Conservation (phyloP, 768 basidiomycete genomes). For the Xanthoconium stramineum region DNA sequence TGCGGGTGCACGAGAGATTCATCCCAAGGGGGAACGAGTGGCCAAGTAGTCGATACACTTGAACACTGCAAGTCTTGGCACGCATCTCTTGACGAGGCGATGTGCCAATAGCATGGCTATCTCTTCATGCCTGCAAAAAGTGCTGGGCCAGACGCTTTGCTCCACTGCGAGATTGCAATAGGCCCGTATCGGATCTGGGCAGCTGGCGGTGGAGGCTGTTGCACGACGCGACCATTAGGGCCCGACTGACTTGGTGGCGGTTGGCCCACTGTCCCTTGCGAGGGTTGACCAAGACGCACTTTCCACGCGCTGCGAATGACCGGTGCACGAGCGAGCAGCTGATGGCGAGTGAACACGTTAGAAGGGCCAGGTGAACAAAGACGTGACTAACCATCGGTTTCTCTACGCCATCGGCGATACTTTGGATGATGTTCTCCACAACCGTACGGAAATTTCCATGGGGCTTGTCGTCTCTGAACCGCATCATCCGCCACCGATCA, state of each 20-base stretch:
- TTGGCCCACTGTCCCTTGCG: constrained; percentile 20
- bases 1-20: constrained; percentile 4
- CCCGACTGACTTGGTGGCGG: constrained; percentile 19
- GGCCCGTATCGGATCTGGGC: constrained; percentile 54
- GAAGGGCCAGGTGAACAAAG: constrained; percentile 1
- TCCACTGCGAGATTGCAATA: constrained; percentile 60
- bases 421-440: constrained; percentile 85
- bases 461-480: constrained; percentile 92
- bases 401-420: constrained; percentile 93
- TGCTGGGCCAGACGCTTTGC: constrained; percentile 68
- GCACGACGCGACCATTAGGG: constrained; percentile 25
- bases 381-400: constrained; percentile 65
- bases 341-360: constrained; percentile 16
- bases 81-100: constrained; percentile 1
- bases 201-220: constrained; percentile 17
- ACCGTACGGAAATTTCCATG: constrained; percentile 84
- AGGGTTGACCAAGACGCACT: constrained; percentile 46
- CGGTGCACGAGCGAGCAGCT: constrained; percentile 68
- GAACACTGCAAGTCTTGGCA: constrained; percentile 4
- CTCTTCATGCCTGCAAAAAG: constrained; percentile 64
- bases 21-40: not conserved
- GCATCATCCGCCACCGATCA: constrained; percentile 82
- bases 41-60: constrained; percentile 4
- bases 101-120: constrained; percentile 32
- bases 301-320: constrained; percentile 76